Evolutionary conservation across 192 early-diverging fungal genomes (phyloP), one percentile per base, ranked within the genome.

Genomic region (Neocallimastix lanati): DNA sequence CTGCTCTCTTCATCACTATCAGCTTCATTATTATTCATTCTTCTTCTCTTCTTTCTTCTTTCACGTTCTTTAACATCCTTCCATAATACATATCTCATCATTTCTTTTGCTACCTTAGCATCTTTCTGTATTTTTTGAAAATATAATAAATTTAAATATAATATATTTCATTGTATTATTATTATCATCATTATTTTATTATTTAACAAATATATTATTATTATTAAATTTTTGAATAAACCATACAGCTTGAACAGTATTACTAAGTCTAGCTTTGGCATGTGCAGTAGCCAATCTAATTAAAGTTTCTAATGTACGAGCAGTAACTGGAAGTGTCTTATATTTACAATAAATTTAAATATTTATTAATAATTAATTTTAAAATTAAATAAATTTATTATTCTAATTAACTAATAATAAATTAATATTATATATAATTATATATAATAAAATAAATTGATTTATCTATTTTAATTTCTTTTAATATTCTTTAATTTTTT

Each of bases 291-390:
- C 91, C 79, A 99, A 85, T 86, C 97, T 94, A 82, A 99, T 97
- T 40, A 99, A 87, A 5, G 97, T 98, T 85, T 99, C 97, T 27
- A 99, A 87, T 25, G 97, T 97, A 90, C 97, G 94, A n/a, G 96
- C 92, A 15, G 97, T 99, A 80, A 98, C 90, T n/a, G 97, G 97
- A 35, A 95, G 88, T 1, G 96, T 97, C 86, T 94, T 81, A 5
- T 77, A 33, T 4, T 78, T 35, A 27, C 28, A 78, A 28, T 13
- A 9, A n/a, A n/a, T n/a, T n/a, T n/a, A n/a, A n/a, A n/a, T n/a
- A n/a, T n/a, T n/a, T n/a, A n/a, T n/a, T n/a, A n/a, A n/a, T n/a
- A n/a, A n/a, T n/a, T n/a, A n/a, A n/a, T n/a, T n/a, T n/a, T n/a
- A n/a, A n/a, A n/a, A n/a, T n/a, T n/a, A n/a, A n/a, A n/a, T n/a